Evolutionary conservation across 106 monocot species (phyloP).

Genomic region (Iris macrosiphon): DNA sequence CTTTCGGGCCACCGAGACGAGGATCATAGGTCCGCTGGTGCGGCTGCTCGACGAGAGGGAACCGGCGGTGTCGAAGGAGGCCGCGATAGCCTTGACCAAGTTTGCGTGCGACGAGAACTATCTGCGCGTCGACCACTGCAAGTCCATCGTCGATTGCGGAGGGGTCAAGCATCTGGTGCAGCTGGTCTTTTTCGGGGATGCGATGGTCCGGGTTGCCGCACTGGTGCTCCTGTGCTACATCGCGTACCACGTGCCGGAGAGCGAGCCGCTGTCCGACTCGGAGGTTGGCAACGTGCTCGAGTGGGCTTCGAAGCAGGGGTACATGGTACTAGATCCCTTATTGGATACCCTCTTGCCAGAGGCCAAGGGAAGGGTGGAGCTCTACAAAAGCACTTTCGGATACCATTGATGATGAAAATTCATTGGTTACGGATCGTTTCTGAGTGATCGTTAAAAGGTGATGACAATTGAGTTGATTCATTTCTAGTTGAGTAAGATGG

Average conservation of each 20-base stretch:
- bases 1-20: conserved; percentile 80
- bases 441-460: too few species aligned
- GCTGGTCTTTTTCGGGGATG: conserved; percentile 77
- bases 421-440: too few species aligned
- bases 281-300: conserved; percentile 65
- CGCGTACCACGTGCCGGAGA: conserved; percentile 67
- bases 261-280: conserved; percentile 66
- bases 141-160: conserved; percentile 68
- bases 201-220: conserved; percentile 47
- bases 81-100: conserved; percentile 58
- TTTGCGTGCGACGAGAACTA: conserved; percentile 86
- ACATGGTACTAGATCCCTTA: conserved; percentile 36
- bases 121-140: conserved; percentile 64
- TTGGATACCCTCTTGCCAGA: conserved; percentile 50
- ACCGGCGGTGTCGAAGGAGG: conserved; percentile 38
- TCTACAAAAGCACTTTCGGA: conserved; percentile 50
- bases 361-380: conserved; percentile 72
- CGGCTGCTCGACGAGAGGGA: conserved; percentile 74
- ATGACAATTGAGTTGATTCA: too few species aligned
- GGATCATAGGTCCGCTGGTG: conserved; percentile 81
- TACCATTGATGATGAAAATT: conserved; percentile 43
- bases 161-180: conserved; percentile 78
- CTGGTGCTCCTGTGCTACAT: conserved; percentile 65
- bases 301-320: conserved; percentile 67
- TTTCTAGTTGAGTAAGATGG: too few species aligned